A percentile compares a stretch with the other conserved stretches of the same genome.
Conservation (phyloP, 805 yeast species). For the Starmerella roubikii region DNA sequence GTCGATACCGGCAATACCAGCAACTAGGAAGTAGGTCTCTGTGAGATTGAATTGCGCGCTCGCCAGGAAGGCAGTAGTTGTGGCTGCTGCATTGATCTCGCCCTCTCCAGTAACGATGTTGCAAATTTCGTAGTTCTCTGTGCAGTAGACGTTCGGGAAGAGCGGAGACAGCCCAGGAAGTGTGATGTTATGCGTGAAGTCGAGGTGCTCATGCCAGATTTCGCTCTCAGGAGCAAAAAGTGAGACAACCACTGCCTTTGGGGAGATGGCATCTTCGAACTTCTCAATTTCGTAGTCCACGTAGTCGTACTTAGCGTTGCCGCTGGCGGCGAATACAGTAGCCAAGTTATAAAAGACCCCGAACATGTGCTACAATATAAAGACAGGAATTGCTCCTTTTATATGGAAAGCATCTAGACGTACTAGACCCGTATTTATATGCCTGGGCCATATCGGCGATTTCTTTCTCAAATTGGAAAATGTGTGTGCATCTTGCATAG, state of each 20-base stretch:
- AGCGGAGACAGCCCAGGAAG: slow-evolving; percentile 52
- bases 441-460: too few relatives aligned
- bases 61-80: slow-evolving; percentile 41
- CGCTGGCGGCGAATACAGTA: too few relatives aligned
- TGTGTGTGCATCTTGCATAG: too few relatives aligned
- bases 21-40: slow-evolving; percentile 46
- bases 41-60: slow-evolving; percentile 43
- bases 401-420: too few relatives aligned
- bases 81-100: slow-evolving; percentile 51
- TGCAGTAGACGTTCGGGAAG: slow-evolving; percentile 46
- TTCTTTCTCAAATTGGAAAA: too few relatives aligned
- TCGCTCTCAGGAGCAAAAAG: slow-evolving; percentile 42
- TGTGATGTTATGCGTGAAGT: slow-evolving; percentile 41
- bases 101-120: slow-evolving; percentile 55
- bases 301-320: too few relatives aligned
- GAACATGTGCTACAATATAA: too few relatives aligned
- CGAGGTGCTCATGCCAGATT: slow-evolving; percentile 38
- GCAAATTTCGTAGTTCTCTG: slow-evolving; percentile 39
- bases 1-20: slow-evolving; percentile 56
- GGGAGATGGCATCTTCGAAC: slow-evolving; percentile 23
- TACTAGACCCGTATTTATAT: too few relatives aligned
- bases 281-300: slow-evolving; percentile 6
- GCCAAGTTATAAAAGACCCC: too few relatives aligned
- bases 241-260: slow-evolving; percentile 42
- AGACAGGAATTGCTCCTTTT: too few relatives aligned